Evolutionary conservation across 805 yeast genomes (phyloP).

Genomic region (Ogataea sp.): DNA sequence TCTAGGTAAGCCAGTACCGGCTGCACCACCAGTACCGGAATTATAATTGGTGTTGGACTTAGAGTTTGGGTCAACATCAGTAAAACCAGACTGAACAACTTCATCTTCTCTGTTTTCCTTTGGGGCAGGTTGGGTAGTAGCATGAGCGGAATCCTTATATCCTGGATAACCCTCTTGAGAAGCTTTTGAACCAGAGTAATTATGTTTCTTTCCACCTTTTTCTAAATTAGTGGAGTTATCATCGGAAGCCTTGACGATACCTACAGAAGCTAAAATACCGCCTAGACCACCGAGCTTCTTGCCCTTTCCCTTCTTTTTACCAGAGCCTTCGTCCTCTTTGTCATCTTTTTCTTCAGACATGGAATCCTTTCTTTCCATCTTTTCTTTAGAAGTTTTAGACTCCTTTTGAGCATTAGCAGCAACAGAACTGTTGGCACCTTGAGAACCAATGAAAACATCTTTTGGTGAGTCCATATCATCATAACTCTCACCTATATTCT

Average conservation of each 20-base stretch:
- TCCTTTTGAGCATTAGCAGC: not conserved
- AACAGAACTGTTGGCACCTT: constrained; percentile 3
- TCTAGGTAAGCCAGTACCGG: too few relatives aligned
- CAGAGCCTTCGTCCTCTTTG: not conserved
- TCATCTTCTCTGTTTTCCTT: not conserved
- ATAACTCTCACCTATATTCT: not conserved
- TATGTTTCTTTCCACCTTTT: constrained; percentile 2
- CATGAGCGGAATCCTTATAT: not conserved
- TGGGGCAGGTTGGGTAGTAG: not conserved
- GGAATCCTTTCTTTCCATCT: too few relatives aligned
- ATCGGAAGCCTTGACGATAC: not conserved
- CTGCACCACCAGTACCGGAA: not conserved
- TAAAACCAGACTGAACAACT: not conserved
- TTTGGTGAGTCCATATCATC: constrained; percentile 1
- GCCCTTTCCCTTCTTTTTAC: not conserved
- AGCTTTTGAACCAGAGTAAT: not conserved
- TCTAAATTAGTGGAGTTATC: constrained; percentile 2
- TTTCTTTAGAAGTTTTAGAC: too few relatives aligned
- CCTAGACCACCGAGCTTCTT: too few relatives aligned
- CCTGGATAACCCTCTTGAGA: not conserved
- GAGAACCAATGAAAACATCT: constrained; percentile 1
- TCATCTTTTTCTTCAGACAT: not conserved
- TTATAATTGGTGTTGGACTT: not conserved
- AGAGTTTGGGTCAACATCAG: not conserved
- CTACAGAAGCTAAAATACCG: not conserved